phyloP scores from a whole-genome alignment of 176 grass and related monocot species.

The Avena insularis region DNA sequence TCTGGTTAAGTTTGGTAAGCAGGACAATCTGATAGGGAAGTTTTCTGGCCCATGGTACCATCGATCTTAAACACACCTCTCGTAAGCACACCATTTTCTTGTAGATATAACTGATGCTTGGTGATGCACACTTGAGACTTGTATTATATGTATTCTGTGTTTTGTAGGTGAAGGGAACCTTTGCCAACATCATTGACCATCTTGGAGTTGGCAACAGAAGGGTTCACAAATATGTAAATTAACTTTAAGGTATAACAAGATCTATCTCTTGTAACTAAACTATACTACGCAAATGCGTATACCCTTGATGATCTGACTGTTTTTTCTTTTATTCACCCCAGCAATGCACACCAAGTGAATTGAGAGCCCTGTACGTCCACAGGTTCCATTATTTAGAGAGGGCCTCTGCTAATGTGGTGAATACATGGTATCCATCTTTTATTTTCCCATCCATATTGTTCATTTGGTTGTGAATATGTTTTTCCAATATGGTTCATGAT shows the following conservation, averaged over 20 bases:
- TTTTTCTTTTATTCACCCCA: conserved; percentile 25
- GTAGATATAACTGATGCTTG: conserved; percentile 21
- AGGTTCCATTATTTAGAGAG: conserved; percentile 23
- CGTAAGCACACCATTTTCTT: conserved; percentile 36
- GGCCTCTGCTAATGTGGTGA: conserved; percentile 33
- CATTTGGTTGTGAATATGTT: conserved; percentile 22
- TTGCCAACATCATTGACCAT: conserved; percentile 10
- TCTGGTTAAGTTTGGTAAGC: conserved; percentile 51
- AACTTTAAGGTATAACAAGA: neutral
- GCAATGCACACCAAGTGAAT: neutral
- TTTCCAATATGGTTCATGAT: conserved; percentile 28
- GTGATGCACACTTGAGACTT: conserved; percentile 3
- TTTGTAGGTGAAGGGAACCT: conserved; percentile 11
- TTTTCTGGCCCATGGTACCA: conserved; percentile 28
- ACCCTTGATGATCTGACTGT: conserved; percentile 18
- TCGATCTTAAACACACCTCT: conserved; percentile 30
- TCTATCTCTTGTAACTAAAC: conserved; percentile 17
- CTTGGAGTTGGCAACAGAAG: conserved; percentile 15
- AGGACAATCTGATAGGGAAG: conserved; percentile 21
- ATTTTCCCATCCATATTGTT: neutral
- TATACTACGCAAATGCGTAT: neutral
- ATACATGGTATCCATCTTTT: conserved; percentile 19
- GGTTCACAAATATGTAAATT: conserved; percentile 25
- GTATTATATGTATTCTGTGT: conserved; percentile 3
- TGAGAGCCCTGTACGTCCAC: conserved; percentile 7